A percentile compares a stretch with the other conserved stretches of the same genome.
Evolutionary conservation across 2,329 filamentous ascomycete species (phyloP).

Genomic region (Bipolaris zeicola): DNA sequence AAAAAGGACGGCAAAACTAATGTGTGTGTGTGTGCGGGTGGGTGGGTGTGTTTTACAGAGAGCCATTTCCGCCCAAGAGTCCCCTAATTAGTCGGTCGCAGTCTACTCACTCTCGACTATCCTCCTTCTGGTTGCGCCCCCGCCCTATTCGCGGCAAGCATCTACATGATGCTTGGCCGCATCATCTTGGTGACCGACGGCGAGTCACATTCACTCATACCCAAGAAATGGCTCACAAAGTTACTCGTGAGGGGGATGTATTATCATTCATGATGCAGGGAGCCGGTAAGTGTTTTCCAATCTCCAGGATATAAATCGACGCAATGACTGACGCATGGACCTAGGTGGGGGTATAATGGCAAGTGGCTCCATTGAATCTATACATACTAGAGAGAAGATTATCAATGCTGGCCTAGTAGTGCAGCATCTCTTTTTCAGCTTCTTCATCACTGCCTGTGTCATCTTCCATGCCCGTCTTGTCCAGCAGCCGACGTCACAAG

Average conservation of each 20-base stretch:
- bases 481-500: not conserved
- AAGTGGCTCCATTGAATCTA: constrained; percentile 23
- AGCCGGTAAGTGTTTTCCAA: constrained; percentile 13
- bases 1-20: not conserved
- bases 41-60: not conserved
- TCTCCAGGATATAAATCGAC: constrained; percentile 22
- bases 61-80: constrained; percentile 15
- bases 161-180: constrained; percentile 58
- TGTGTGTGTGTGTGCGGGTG: no score
- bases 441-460: constrained; percentile 48
- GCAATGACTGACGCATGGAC: not conserved
- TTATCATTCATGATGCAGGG: constrained; percentile 53
- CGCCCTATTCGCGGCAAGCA: constrained; percentile 54
- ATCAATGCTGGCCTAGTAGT: constrained; percentile 55
- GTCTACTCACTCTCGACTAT: constrained; percentile 50
- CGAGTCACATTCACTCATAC: constrained; percentile 49
- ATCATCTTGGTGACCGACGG: constrained; percentile 49
- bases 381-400: constrained; percentile 49
- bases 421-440: constrained; percentile 56
- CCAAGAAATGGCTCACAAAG: constrained; percentile 49
- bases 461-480: constrained; percentile 20
- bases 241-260: constrained; percentile 55
- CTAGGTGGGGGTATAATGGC: constrained; percentile 48
- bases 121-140: constrained; percentile 46
- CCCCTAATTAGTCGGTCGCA: constrained; percentile 37